Evolutionary conservation across 768 basidiomycete species (phyloP).

Genomic region (Gymnopilus dilepis): DNA sequence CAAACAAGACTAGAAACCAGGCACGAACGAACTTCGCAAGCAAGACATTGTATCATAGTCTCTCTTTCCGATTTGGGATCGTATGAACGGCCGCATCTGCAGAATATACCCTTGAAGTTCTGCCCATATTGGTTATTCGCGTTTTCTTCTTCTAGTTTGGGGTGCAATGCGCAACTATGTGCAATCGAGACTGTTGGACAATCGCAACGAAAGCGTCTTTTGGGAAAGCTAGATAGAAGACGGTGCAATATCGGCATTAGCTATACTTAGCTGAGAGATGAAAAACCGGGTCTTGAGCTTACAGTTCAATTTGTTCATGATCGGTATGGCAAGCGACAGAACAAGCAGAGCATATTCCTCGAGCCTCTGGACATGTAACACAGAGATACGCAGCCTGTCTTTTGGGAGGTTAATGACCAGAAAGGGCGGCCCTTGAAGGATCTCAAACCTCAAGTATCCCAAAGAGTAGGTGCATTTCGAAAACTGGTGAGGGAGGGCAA

Average conservation of each 20-base stretch:
- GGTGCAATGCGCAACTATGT: conserved; percentile 70
- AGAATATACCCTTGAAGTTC: conserved; percentile 76
- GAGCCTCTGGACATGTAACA: conserved; percentile 67
- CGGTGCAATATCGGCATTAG: conserved; percentile 21
- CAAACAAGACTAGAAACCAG: neutral
- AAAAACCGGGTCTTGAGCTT: conserved; percentile 23
- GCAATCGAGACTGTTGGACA: conserved; percentile 73
- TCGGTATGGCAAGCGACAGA: conserved; percentile 87
- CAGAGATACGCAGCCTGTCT: conserved; percentile 87
- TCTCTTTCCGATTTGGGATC: conserved; percentile 76
- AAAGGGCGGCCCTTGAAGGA: conserved; percentile 7
- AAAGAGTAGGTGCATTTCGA: conserved; percentile 67
- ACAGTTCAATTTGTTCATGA: conserved; percentile 86
- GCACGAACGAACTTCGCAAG: conserved; percentile 72
- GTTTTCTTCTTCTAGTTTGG: conserved; percentile 57
- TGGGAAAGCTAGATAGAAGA: conserved; percentile 62
- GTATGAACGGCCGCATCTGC: conserved; percentile 75
- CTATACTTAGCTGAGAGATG: conserved; percentile 18
- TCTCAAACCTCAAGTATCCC: conserved; percentile 55
- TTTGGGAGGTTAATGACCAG: conserved; percentile 19
- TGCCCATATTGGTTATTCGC: conserved; percentile 67
- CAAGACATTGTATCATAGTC: conserved; percentile 88
- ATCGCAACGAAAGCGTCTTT: conserved; percentile 83
- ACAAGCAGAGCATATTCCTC: conserved; percentile 83
- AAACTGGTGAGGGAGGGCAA: conserved; percentile 68